phyloP scores from a whole-genome alignment of 106 monocot genomes.

The Allium cepa region DNA sequence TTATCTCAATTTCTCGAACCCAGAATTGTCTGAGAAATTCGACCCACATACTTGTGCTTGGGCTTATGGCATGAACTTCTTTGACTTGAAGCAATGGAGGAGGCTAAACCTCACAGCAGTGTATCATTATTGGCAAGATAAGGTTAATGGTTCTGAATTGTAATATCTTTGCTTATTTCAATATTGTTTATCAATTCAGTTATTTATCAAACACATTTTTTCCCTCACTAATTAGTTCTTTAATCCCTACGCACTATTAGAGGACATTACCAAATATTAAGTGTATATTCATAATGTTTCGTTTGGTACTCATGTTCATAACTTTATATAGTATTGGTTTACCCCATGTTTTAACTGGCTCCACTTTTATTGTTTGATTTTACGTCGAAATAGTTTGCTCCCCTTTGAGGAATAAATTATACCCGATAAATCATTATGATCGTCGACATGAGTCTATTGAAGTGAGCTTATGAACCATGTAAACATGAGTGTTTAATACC shows the following conservation, averaged over 20 bases:
- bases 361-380: too few species aligned
- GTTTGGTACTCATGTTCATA: too few species aligned
- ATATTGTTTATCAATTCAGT: not conserved
- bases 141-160: constrained; percentile 17
- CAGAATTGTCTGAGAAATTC: constrained; percentile 38
- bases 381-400: too few species aligned
- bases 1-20: constrained; percentile 55
- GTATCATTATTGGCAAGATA: constrained; percentile 54
- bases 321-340: too few species aligned
- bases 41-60: constrained; percentile 39
- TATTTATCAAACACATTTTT: not conserved
- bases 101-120: constrained; percentile 37
- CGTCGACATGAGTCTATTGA: too few species aligned
- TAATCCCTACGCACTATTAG: not conserved
- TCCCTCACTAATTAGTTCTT: not conserved
- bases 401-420: too few species aligned
- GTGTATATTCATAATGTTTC: not conserved
- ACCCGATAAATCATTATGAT: too few species aligned
- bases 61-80: constrained; percentile 63
- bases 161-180: too few species aligned
- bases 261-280: not conserved
- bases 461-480: too few species aligned
- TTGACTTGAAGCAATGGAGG: constrained; percentile 52
- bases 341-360: too few species aligned
- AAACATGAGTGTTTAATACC: too few species aligned